These are phyloP conservation scores for Microthlaspi erraticum DNA, from an alignment of 345 rosid species.

Conservation along the genomic window DNA sequence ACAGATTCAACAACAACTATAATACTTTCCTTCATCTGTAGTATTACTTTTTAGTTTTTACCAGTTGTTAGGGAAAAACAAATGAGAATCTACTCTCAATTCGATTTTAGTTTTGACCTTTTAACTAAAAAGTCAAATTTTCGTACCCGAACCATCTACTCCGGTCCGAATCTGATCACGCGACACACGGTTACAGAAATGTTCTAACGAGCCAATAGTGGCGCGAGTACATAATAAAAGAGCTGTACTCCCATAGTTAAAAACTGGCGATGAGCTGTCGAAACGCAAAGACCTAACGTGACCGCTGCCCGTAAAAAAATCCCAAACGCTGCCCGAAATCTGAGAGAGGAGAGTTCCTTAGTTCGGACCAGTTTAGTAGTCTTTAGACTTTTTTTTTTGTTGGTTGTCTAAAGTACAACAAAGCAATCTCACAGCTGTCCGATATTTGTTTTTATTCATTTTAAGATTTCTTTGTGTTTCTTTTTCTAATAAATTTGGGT, in stretches of 20 bases:
- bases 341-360: conserved; percentile 37
- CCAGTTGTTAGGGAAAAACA: too few species aligned
- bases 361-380: conserved; percentile 33
- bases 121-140: not conserved
- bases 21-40: not conserved
- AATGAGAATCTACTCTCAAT: too few species aligned
- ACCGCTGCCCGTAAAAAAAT: conserved; percentile 33
- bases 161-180: conserved; percentile 25
- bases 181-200: conserved; percentile 12
- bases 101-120: not conserved
- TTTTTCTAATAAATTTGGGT: conserved; percentile 11
- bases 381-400: conserved; percentile 27
- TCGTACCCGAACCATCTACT: not conserved
- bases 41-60: too few species aligned
- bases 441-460: conserved; percentile 34
- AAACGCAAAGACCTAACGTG: conserved; percentile 28
- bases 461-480: not conserved
- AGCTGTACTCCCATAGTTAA: conserved; percentile 23
- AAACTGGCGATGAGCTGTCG: conserved; percentile 46
- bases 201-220: conserved; percentile 18
- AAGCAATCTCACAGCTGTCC: conserved; percentile 45
- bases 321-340: conserved; percentile 44
- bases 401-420: conserved; percentile 44
- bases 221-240: conserved; percentile 11
- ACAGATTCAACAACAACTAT: conserved; percentile 10